These are phyloP conservation scores for Moricandia moricandioides DNA, from an alignment of 345 rosid genomes.

Conservation along the genomic window DNA sequence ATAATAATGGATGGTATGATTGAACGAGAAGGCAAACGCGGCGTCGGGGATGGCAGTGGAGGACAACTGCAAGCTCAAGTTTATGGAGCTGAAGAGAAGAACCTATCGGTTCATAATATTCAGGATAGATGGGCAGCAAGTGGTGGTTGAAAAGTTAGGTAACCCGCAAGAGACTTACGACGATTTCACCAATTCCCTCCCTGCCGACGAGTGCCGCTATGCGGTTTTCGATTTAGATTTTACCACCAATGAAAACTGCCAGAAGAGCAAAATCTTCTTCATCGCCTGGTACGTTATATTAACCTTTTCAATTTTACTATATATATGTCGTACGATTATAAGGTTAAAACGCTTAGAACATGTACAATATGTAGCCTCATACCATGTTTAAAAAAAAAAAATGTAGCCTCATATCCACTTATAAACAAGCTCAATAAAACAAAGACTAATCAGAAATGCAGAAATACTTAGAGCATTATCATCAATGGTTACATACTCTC, in stretches of 20 bases:
- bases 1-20: not conserved
- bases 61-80: slow-evolving; percentile 69
- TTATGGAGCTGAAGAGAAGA: slow-evolving; percentile 66
- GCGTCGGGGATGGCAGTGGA: slow-evolving; percentile 74
- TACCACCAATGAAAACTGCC: slow-evolving; percentile 59
- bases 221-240: slow-evolving; percentile 48
- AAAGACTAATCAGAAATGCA: not conserved
- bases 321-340: not conserved
- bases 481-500: not conserved
- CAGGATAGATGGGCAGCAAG: slow-evolving; percentile 70
- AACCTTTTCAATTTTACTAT: not conserved
- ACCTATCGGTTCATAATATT: slow-evolving; percentile 57
- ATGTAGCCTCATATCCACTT: not conserved
- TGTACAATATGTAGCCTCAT: not conserved
- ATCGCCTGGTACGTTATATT: slow-evolving; percentile 50
- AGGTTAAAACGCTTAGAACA: not conserved
- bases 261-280: slow-evolving; percentile 79
- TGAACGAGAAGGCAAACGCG: slow-evolving; percentile 54
- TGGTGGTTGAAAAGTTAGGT: slow-evolving; percentile 61
- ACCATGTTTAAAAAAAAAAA: too few relatives aligned
- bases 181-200: slow-evolving; percentile 54
- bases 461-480: not conserved
- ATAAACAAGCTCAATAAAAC: not conserved
- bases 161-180: slow-evolving; percentile 47
- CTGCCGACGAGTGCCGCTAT: slow-evolving; percentile 64